Evolutionary conservation across 176 grass and related monocot species (phyloP).

Genomic region (Zizania latifolia): DNA sequence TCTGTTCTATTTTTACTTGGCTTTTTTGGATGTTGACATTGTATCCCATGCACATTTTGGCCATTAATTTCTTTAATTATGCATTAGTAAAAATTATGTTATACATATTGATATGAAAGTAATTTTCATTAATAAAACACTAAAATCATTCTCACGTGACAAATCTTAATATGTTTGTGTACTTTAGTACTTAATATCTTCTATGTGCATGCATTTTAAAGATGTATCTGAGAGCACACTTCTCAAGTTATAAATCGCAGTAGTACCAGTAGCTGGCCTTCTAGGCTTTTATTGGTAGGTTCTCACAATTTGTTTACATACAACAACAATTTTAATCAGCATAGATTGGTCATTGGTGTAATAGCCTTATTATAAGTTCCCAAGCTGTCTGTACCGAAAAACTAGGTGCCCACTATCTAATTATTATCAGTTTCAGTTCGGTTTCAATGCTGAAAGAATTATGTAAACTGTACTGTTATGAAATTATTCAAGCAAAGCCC

Average conservation of each 20-base stretch:
- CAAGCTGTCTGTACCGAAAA: background rate
- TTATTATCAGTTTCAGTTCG: background rate
- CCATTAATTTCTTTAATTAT: background rate
- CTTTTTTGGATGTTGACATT: background rate
- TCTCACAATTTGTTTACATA: conserved; percentile 3
- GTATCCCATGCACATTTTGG: background rate
- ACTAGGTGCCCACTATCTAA: background rate
- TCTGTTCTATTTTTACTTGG: background rate
- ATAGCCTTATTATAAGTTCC: background rate
- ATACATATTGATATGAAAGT: too few species aligned
- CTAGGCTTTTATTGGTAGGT: background rate
- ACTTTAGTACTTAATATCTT: too few species aligned
- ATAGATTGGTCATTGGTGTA: background rate
- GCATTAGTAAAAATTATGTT: too few species aligned
- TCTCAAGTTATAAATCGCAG: background rate
- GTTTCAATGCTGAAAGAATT: conserved; percentile 4
- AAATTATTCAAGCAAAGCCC: conserved; percentile 6
- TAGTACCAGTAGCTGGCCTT: background rate
- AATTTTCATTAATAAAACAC: too few species aligned
- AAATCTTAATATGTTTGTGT: too few species aligned
- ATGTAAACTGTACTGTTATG: background rate
- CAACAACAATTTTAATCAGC: background rate
- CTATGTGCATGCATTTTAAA: too few species aligned
- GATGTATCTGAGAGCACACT: background rate
- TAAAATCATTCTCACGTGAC: too few species aligned